A percentile compares a stretch with the other conserved stretches of the same genome.
These are phyloP conservation scores for Sarocladiaceae sp. DNA, from an alignment of 2,329 filamentous ascomycete genomes.

Conservation along the genomic window DNA sequence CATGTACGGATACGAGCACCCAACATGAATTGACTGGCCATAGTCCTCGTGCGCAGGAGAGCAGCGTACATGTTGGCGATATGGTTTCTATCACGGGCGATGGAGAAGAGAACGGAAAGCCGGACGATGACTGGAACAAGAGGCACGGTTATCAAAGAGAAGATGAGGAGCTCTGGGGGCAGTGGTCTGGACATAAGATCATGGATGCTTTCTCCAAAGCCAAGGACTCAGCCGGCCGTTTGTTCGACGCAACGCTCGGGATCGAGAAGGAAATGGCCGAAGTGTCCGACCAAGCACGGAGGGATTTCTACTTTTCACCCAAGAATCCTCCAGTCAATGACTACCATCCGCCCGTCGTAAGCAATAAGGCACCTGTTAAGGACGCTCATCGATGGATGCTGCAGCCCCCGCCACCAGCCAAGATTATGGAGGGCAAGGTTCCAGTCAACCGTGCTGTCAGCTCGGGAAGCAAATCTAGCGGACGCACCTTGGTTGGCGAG, in stretches of 20 bases:
- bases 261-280: conserved; percentile 37
- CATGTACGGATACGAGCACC: conserved; percentile 50
- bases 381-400: conserved; percentile 86
- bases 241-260: conserved; percentile 48
- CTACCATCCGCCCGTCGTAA: conserved; percentile 79
- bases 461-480: conserved; percentile 46
- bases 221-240: conserved; percentile 49
- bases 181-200: conserved; percentile 53
- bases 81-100: conserved; percentile 10
- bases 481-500: conserved; percentile 37
- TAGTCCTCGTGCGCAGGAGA: conserved; percentile 18
- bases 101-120: conserved; percentile 30
- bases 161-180: conserved; percentile 82
- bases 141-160: conserved; percentile 74
- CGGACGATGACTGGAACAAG: conserved; percentile 61
- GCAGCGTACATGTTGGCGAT: conserved; percentile 8
- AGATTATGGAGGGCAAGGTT: conserved; percentile 85
- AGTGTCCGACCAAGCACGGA: conserved; percentile 47
- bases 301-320: conserved; percentile 58
- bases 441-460: conserved; percentile 61
- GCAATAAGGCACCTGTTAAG: conserved; percentile 63
- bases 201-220: conserved; percentile 58
- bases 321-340: conserved; percentile 77
- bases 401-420: conserved; percentile 83
- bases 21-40: conserved; percentile 25